These are phyloP conservation scores for Fusarium sp. DNA, from an alignment of 2,329 filamentous ascomycete genomes.

Conservation along the genomic window DNA sequence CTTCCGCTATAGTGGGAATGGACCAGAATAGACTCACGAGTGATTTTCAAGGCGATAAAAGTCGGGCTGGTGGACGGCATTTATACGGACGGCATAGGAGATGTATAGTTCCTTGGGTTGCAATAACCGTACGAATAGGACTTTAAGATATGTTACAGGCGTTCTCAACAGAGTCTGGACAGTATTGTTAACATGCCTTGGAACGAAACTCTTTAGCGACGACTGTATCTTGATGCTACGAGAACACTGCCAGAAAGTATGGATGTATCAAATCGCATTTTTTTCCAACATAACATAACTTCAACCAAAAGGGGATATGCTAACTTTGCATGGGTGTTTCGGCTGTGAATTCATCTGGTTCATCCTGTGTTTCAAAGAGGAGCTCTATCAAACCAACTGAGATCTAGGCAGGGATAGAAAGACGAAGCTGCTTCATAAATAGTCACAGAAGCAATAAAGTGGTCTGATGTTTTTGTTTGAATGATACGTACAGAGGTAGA, in stretches of 20 bases:
- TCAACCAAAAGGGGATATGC: constrained; percentile 7
- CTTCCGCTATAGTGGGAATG: constrained; percentile 22
- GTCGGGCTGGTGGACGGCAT: constrained; percentile 7
- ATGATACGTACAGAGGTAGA: constrained; percentile 1
- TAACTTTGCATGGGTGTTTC: constrained; percentile 4
- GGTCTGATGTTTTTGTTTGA: constrained; percentile 21
- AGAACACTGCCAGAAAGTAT: neutral
- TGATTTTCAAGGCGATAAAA: constrained; percentile 15
- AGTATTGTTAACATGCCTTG: neutral
- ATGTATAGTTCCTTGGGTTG: constrained; percentile 32
- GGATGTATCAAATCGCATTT: neutral
- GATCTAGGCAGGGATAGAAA: constrained; percentile 4
- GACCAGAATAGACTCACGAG: constrained; percentile 34
- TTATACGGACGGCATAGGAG: constrained; percentile 14
- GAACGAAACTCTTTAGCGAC: neutral
- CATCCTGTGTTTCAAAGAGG: constrained; percentile 23
- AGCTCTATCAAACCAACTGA: constrained; percentile 1
- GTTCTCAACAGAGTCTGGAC: neutral
- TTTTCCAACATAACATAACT: neutral
- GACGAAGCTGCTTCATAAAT: constrained; percentile 11
- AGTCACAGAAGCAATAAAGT: constrained; percentile 20
- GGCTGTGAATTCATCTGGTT: constrained; percentile 9
- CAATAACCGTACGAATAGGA: constrained; percentile 20
- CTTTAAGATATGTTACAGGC: constrained; percentile 9
- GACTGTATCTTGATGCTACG: neutral